Conservation (phyloP, 768 basidiomycete genomes). For the Saitozyma podzolica region DNA sequence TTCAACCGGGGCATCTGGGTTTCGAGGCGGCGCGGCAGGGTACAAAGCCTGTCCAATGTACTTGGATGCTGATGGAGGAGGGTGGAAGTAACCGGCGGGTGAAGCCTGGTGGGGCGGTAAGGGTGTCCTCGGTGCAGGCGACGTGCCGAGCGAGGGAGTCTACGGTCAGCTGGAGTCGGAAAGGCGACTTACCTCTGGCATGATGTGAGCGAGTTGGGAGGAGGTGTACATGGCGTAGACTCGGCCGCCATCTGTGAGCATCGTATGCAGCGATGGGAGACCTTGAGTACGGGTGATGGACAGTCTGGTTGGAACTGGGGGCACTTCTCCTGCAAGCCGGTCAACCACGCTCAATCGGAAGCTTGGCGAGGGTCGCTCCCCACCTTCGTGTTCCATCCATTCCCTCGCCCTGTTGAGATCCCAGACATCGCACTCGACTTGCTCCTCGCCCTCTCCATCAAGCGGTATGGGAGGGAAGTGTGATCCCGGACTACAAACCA, state of each 20-base stretch:
- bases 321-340: conserved; percentile 1
- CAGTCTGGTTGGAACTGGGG: conserved; percentile 14
- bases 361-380: neutral
- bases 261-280: conserved; percentile 29
- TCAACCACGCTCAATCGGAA: conserved; percentile 1
- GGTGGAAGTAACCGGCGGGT: no score
- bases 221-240: conserved; percentile 34
- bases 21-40: no score
- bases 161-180: no score
- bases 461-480: conserved; percentile 44
- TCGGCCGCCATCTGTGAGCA: conserved; percentile 30
- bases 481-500: conserved; percentile 22
- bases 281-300: conserved; percentile 25
- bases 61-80: no score
- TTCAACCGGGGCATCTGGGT: no score
- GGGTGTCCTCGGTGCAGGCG: conserved; percentile 10
- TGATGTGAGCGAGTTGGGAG: conserved; percentile 2
- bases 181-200: conserved; percentile 4
- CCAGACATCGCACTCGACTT: conserved; percentile 44
- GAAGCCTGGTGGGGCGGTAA: conserved; percentile 9
- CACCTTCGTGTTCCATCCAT: conserved; percentile 22
- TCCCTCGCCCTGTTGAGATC: conserved; percentile 24
- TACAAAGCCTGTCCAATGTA: no score
- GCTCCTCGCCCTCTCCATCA: conserved; percentile 38
- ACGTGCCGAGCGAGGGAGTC: no score